These are phyloP conservation scores for Sphagnum fallax DNA, from an alignment of 228 moss, liverwort and hornwort genomes.

Conservation along the genomic window DNA sequence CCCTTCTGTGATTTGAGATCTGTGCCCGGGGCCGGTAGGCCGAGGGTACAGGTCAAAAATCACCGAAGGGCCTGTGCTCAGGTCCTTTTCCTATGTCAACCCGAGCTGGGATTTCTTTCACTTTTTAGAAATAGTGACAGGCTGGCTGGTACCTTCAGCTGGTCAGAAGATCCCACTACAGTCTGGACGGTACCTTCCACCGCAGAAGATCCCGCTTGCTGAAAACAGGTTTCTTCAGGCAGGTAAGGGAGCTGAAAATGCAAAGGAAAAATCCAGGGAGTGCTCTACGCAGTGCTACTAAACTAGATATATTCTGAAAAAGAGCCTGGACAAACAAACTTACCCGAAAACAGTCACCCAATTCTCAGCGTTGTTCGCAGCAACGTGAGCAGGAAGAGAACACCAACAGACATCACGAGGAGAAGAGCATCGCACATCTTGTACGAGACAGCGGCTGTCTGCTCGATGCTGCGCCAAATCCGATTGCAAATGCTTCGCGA, in stretches of 20 bases:
- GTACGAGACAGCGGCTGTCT: background rate
- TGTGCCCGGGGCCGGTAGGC: no score
- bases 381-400: background rate
- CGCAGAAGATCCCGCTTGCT: background rate
- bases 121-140: no score
- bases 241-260: background rate
- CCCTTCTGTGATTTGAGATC: no score
- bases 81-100: no score
- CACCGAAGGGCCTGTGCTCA: no score
- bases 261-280: background rate
- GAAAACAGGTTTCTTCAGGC: background rate
- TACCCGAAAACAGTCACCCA: constrained; percentile 48
- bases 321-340: background rate
- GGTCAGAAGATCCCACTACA: no score
- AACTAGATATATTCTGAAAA: background rate
- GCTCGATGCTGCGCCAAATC: background rate
- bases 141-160: no score
- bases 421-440: background rate
- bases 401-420: background rate
- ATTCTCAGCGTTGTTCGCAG: constrained; percentile 6
- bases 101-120: no score
- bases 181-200: no score
- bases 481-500: background rate
- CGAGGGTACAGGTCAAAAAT: no score
- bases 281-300: background rate